phyloP scores from a whole-genome alignment of 805 yeast species.

The Metschnikowia lachancei region DNA sequence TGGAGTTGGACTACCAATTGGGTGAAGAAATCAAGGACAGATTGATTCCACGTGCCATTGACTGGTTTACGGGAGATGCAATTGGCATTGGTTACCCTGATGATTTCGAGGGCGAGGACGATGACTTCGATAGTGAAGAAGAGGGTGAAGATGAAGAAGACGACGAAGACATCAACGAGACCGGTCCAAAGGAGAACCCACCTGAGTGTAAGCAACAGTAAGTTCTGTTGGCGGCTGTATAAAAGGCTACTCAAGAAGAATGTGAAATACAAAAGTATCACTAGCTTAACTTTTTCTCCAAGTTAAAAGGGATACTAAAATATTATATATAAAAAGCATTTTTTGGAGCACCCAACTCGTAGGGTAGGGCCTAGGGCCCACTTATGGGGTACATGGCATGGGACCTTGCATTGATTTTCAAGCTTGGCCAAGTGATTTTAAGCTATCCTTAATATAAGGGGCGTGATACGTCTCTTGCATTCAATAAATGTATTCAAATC shows the following conservation, averaged over 20 bases:
- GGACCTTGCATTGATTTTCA: too few species aligned
- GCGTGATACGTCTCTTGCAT: too few species aligned
- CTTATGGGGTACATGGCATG: too few species aligned
- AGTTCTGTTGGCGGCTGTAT: neutral
- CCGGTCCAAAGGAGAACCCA: conserved; percentile 56
- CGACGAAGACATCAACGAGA: conserved; percentile 59
- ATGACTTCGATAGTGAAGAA: conserved; percentile 35
- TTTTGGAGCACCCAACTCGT: neutral
- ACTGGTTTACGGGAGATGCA: conserved; percentile 98
- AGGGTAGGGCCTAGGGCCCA: too few species aligned
- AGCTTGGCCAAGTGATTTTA: too few species aligned
- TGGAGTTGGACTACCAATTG: conserved; percentile 89
- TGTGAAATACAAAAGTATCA: neutral
- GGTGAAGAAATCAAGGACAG: conserved; percentile 97
- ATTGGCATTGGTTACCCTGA: conserved; percentile 65
- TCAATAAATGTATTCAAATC: too few species aligned
- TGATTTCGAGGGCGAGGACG: conserved; percentile 60
- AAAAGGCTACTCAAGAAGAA: neutral
- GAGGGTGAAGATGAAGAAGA: conserved; percentile 57
- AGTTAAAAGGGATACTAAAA: neutral
- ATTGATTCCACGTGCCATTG: conserved; percentile 92
- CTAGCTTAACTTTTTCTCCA: neutral
- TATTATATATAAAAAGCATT: neutral
- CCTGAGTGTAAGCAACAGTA: conserved; percentile 77
- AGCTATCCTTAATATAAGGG: too few species aligned